phyloP scores from a whole-genome alignment of 192 early-diverging fungal species.

The Backusella mclennaniae region DNA sequence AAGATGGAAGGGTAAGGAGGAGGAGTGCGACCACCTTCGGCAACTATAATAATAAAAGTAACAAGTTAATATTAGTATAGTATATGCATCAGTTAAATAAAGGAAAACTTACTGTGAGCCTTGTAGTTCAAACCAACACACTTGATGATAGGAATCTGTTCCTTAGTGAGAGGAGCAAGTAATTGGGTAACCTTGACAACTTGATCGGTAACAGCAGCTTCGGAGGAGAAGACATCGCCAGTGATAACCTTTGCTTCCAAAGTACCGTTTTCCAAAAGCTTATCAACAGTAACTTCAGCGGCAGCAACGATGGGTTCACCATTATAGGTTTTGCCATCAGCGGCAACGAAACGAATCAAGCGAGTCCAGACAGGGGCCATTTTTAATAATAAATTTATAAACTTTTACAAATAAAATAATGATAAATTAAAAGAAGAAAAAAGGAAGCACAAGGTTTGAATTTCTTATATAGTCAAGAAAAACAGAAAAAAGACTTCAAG shows the following conservation, averaged over 20 bases:
- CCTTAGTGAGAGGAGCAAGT: conserved; percentile 10
- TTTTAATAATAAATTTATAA: neutral
- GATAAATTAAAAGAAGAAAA: neutral
- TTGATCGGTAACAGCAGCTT: conserved; percentile 38
- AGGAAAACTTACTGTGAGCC: conserved; percentile 34
- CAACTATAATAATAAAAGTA: conserved; percentile 9
- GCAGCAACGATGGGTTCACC: conserved; percentile 43
- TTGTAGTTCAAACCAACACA: conserved; percentile 64
- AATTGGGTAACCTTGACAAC: conserved; percentile 35
- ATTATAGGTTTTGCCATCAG: conserved; percentile 44
- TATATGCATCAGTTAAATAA: neutral
- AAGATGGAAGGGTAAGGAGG: conserved; percentile 56
- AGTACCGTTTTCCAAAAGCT: neutral
- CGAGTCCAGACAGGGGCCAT: conserved; percentile 15
- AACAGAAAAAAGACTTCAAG: neutral
- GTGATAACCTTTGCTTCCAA: conserved; percentile 42
- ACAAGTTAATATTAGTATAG: neutral
- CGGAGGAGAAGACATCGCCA: conserved; percentile 44
- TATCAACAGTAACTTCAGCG: conserved; percentile 15
- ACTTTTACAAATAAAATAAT: neutral
- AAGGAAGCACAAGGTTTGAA: neutral
- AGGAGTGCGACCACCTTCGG: conserved; percentile 45
- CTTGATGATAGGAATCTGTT: conserved; percentile 33
- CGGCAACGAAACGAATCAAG: conserved; percentile 42
- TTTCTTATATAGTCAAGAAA: neutral